These are phyloP conservation scores for Neolentinus lepideus DNA, from an alignment of 1,284 basidiomycete species.

Conservation along the genomic window DNA sequence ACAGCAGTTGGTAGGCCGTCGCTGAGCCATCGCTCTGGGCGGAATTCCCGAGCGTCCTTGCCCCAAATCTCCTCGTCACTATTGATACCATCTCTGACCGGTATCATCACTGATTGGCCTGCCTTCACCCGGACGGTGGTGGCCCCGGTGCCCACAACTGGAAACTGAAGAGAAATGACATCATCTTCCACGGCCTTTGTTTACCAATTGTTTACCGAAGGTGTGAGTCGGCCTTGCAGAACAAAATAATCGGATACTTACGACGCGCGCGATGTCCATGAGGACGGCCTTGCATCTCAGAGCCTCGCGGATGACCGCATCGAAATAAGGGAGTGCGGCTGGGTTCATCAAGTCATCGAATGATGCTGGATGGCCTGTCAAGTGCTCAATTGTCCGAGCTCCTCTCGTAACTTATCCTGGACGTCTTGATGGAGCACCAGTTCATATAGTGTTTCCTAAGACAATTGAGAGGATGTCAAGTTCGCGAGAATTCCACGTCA, in stretches of 20 bases:
- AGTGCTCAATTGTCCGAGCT: conserved; percentile 6
- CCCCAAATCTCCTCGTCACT: conserved; percentile 14
- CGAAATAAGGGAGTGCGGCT: conserved; percentile 13
- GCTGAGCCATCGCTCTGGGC: conserved; percentile 19
- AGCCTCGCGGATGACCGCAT: conserved; percentile 14
- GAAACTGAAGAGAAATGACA: conserved; percentile 11
- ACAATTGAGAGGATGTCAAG: not conserved
- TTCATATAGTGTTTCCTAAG: conserved; percentile 9
- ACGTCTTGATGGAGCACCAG: conserved; percentile 9
- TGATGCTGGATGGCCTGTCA: not conserved
- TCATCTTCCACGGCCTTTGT: conserved; percentile 11
- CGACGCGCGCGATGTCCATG: conserved; percentile 11
- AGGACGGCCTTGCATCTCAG: conserved; percentile 13
- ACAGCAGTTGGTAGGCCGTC: conserved; percentile 15
- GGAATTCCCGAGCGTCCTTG: conserved; percentile 11
- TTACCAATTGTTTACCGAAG: not conserved
- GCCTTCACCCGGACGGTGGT: conserved; percentile 7
- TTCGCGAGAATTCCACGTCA: not conserved
- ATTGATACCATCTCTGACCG: conserved; percentile 14
- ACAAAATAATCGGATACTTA: conserved; percentile 1
- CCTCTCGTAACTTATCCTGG: conserved; percentile 9
- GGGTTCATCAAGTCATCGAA: conserved; percentile 11
- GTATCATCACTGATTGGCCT: conserved; percentile 10
- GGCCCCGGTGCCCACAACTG: conserved; percentile 6
- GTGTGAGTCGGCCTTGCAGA: not conserved